Conservation (phyloP, 371 early-diverging fungal species). For the Mucor velutinosus region DNA sequence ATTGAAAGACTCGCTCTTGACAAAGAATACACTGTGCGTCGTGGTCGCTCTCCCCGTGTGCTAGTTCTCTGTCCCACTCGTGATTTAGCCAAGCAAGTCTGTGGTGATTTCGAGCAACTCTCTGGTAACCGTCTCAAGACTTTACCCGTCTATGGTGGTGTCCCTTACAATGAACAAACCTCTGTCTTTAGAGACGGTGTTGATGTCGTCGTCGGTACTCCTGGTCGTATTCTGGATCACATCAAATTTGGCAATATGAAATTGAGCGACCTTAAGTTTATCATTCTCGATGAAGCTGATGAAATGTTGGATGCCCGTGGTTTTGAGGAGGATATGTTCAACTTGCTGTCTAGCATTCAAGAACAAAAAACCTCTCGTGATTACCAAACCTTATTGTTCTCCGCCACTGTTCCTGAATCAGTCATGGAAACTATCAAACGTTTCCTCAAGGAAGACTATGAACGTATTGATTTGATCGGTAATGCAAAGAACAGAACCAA, state of each 20-base stretch:
- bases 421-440: slow-evolving; percentile 79
- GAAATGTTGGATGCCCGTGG: slow-evolving; percentile 94
- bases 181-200: slow-evolving; percentile 83
- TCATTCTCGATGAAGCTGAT: slow-evolving; percentile 97
- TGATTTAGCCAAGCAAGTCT: slow-evolving; percentile 94
- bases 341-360: slow-evolving; percentile 73
- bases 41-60: slow-evolving; percentile 82
- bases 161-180: slow-evolving; percentile 80
- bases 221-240: slow-evolving; percentile 96
- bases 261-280: slow-evolving; percentile 70
- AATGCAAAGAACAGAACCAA: slow-evolving; percentile 76
- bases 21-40: slow-evolving; percentile 35
- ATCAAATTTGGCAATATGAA: slow-evolving; percentile 85
- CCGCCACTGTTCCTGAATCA: slow-evolving; percentile 87
- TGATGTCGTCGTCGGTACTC: slow-evolving; percentile 97
- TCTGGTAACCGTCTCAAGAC: slow-evolving; percentile 62
- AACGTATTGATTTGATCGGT: slow-evolving; percentile 82
- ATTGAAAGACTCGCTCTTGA: slow-evolving; percentile 75
- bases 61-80: slow-evolving; percentile 92
- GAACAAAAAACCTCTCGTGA: slow-evolving; percentile 72
- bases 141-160: slow-evolving; percentile 84
- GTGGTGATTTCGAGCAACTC: slow-evolving; percentile 70
- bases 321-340: slow-evolving; percentile 93
- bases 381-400: slow-evolving; percentile 87
- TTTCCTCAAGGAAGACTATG: slow-evolving; percentile 84